Conservation (phyloP, 495 filamentous ascomycete genomes). For the Tuber borchii region DNA sequence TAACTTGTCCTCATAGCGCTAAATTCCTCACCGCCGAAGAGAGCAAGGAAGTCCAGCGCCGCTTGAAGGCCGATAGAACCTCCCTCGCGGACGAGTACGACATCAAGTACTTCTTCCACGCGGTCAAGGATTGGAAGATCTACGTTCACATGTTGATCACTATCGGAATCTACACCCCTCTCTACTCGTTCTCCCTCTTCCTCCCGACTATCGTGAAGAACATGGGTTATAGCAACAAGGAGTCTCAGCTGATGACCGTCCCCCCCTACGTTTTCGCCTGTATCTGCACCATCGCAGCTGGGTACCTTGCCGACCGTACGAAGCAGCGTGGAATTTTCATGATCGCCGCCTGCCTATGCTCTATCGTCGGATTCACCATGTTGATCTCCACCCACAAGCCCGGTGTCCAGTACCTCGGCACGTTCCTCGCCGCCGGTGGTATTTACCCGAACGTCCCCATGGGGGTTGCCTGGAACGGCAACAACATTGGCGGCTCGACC, state of each 20-base stretch:
- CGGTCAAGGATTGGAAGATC: constrained; percentile 61
- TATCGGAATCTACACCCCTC: constrained; percentile 44
- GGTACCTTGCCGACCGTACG: constrained; percentile 44
- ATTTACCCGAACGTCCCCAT: constrained; percentile 73
- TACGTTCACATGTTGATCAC: constrained; percentile 49
- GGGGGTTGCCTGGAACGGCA: constrained; percentile 73
- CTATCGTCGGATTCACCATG: constrained; percentile 63
- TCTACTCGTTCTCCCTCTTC: constrained; percentile 48
- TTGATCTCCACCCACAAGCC: constrained; percentile 53
- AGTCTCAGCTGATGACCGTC: constrained; percentile 51
- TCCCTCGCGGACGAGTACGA: constrained; percentile 64
- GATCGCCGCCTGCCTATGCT: constrained; percentile 42
- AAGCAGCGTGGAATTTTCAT: constrained; percentile 48
- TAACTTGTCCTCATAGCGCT: constrained; percentile 40
- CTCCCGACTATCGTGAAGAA: constrained; percentile 51
- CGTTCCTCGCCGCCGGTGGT: constrained; percentile 59
- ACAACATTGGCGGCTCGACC: constrained; percentile 73
- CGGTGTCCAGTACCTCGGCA: constrained; percentile 66
- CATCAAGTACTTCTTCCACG: constrained; percentile 61
- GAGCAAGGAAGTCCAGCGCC: constrained; percentile 47
- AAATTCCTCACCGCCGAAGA: constrained; percentile 52
- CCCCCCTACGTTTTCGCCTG: constrained; percentile 51
- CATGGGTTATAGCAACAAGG: constrained; percentile 48
- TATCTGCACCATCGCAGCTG: constrained; percentile 45
- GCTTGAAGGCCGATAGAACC: constrained; percentile 53